Conservation (phyloP, 208 protist species). For the Polymyxa betae region DNA sequence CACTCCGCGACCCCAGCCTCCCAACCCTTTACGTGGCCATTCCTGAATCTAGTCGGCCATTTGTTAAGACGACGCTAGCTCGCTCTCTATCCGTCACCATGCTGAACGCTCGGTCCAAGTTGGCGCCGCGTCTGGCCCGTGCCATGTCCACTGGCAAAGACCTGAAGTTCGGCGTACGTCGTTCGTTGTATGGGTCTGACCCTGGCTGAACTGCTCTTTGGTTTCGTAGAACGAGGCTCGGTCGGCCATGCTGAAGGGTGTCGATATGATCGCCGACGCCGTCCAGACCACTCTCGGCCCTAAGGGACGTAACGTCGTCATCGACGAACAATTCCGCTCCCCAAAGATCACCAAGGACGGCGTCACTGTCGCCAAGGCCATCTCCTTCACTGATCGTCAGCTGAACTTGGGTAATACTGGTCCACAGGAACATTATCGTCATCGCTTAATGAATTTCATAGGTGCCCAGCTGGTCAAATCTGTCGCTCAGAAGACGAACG, state of each 20-base stretch:
- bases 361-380: slow-evolving; percentile 98
- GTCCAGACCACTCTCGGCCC: slow-evolving; percentile 85
- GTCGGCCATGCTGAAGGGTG: slow-evolving; percentile 56
- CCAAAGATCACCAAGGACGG: slow-evolving; percentile 99
- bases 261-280: slow-evolving; percentile 62
- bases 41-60: too few relatives aligned
- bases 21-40: too few relatives aligned
- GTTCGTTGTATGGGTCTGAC: background rate
- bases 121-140: background rate
- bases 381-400: slow-evolving; percentile 96
- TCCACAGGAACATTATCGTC: background rate
- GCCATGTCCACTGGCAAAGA: slow-evolving; percentile 57
- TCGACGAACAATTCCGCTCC: slow-evolving; percentile 95
- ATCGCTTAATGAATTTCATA: background rate
- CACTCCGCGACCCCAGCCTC: too few relatives aligned
- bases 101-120: background rate
- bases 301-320: slow-evolving; percentile 82
- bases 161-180: slow-evolving; percentile 59
- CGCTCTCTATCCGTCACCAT: too few relatives aligned
- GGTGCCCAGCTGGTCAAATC: slow-evolving; percentile 94
- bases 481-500: slow-evolving; percentile 79
- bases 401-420: slow-evolving; percentile 85
- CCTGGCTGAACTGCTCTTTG: background rate
- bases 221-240: slow-evolving; percentile 52
- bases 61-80: too few relatives aligned